Evolutionary conservation across 1,284 basidiomycete species (phyloP).

Genomic region (Malassezia japonica): DNA sequence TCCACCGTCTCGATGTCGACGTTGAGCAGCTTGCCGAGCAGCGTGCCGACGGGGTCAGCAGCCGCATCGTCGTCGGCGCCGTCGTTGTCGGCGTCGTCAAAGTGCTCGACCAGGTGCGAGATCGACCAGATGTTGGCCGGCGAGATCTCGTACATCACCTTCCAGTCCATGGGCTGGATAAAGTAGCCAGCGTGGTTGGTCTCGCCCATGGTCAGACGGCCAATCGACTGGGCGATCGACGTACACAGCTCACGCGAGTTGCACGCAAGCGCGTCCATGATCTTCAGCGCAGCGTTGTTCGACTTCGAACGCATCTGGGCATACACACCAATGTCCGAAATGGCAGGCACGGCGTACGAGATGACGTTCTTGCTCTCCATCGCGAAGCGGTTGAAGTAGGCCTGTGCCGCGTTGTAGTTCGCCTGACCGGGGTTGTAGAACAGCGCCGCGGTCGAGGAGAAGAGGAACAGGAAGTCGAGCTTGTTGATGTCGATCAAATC

Average conservation of each 20-base stretch:
- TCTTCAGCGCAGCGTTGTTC: slow-evolving; percentile 19
- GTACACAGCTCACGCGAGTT: slow-evolving; percentile 19
- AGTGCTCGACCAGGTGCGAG: slow-evolving; percentile 16
- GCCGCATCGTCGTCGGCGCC: slow-evolving; percentile 2
- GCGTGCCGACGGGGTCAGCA: slow-evolving; percentile 15
- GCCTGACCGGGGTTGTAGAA: slow-evolving; percentile 20
- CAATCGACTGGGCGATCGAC: slow-evolving; percentile 10
- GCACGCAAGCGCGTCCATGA: slow-evolving; percentile 19
- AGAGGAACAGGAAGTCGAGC: slow-evolving; percentile 20
- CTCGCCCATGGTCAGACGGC: slow-evolving; percentile 11
- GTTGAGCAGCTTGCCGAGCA: slow-evolving; percentile 19
- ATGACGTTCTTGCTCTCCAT: slow-evolving; percentile 14
- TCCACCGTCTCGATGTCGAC: slow-evolving; percentile 18
- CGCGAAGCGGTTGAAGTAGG: slow-evolving; percentile 21
- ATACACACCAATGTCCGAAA: slow-evolving; percentile 21
- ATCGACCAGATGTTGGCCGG: slow-evolving; percentile 14
- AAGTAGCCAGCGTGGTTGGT: slow-evolving; percentile 17
- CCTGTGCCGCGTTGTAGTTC: slow-evolving; percentile 21
- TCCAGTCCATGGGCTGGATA: slow-evolving; percentile 18
- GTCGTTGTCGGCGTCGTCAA: slow-evolving; percentile 15
- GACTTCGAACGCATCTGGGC: slow-evolving; percentile 12
- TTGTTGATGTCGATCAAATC: slow-evolving; percentile 10
- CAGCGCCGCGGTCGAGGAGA: slow-evolving; percentile 19
- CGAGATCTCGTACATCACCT: slow-evolving; percentile 17
- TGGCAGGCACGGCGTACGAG: slow-evolving; percentile 20